Conservation (phyloP, 495 filamentous ascomycete species). For the Rusavskia elegans region DNA sequence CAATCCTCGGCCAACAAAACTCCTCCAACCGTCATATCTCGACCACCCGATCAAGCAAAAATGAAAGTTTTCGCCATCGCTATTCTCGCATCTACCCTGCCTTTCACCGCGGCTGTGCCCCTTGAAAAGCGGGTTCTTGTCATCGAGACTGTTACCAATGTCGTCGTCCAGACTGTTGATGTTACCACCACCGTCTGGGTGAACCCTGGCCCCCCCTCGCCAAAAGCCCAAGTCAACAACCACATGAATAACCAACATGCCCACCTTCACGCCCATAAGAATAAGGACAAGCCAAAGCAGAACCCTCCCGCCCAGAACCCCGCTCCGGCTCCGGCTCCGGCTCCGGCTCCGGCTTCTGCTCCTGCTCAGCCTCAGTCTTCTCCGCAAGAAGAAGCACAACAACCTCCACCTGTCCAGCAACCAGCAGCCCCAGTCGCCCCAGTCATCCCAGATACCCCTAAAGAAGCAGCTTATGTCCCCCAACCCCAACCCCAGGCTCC, state of each 20-base stretch:
- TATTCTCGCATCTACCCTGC: slow-evolving; percentile 11
- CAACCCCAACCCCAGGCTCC: neutral
- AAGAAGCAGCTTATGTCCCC: neutral
- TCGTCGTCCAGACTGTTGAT: slow-evolving; percentile 20
- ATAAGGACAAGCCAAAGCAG: neutral
- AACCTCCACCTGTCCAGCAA: no score
- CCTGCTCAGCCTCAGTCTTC: neutral
- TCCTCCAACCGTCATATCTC: neutral
- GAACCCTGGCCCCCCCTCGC: slow-evolving; percentile 6
- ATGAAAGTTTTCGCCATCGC: slow-evolving; percentile 14
- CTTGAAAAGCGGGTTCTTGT: slow-evolving; percentile 21
- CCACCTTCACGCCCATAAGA: slow-evolving; percentile 1
- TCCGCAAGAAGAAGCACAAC: no score
- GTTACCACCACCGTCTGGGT: slow-evolving; percentile 22
- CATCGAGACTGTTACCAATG: slow-evolving; percentile 18
- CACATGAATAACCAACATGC: neutral
- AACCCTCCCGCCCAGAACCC: slow-evolving; percentile 3
- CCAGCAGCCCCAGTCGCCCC: neutral
- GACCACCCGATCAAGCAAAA: no score
- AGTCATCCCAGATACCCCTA: neutral
- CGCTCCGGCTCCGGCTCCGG: neutral
- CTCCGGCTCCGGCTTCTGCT: slow-evolving; percentile 1
- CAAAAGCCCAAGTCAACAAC: neutral
- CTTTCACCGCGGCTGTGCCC: slow-evolving; percentile 19
- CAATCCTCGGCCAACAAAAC: neutral